Percentiles rank a stretch among this genome's conserved stretches.
Evolutionary conservation across 805 yeast genomes (phyloP).

Genomic region (Ogataea minuta): DNA sequence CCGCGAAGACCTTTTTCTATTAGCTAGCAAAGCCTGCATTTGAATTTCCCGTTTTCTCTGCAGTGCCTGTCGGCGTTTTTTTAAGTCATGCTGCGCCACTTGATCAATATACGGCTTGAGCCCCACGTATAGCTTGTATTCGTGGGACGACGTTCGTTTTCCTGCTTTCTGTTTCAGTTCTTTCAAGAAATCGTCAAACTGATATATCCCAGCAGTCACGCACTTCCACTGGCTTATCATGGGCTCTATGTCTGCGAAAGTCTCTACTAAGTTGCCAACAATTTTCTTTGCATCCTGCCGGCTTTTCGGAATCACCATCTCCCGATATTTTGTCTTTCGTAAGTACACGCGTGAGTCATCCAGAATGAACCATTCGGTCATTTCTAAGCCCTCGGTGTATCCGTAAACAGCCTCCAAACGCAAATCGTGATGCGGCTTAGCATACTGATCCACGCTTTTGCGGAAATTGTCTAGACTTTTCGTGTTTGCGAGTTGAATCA

Average conservation of each 20-base stretch:
- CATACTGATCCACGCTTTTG: constrained; percentile 43
- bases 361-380: constrained; percentile 38
- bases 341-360: constrained; percentile 55
- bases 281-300: constrained; percentile 29
- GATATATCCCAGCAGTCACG: constrained; percentile 43
- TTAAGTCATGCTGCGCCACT: constrained; percentile 45
- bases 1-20: constrained; percentile 73
- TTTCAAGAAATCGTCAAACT: constrained; percentile 37
- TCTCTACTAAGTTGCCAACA: constrained; percentile 21
- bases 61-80: constrained; percentile 50
- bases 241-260: constrained; percentile 35
- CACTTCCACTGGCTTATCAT: constrained; percentile 36
- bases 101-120: constrained; percentile 35
- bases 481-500: constrained; percentile 39
- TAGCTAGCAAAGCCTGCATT: constrained; percentile 58
- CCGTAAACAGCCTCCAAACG: constrained; percentile 25
- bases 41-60: constrained; percentile 62
- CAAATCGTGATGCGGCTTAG: constrained; percentile 27
- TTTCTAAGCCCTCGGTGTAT: constrained; percentile 11
- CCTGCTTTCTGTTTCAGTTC: constrained; percentile 34
- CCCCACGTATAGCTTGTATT: constrained; percentile 30
- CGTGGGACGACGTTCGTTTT: constrained; percentile 25
- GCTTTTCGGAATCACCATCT: constrained; percentile 36
- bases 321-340: constrained; percentile 32
- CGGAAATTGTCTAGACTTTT: constrained; percentile 47